These are phyloP conservation scores for Pythium folliculosum DNA, from an alignment of 352 stramenopile species.

Conservation along the genomic window DNA sequence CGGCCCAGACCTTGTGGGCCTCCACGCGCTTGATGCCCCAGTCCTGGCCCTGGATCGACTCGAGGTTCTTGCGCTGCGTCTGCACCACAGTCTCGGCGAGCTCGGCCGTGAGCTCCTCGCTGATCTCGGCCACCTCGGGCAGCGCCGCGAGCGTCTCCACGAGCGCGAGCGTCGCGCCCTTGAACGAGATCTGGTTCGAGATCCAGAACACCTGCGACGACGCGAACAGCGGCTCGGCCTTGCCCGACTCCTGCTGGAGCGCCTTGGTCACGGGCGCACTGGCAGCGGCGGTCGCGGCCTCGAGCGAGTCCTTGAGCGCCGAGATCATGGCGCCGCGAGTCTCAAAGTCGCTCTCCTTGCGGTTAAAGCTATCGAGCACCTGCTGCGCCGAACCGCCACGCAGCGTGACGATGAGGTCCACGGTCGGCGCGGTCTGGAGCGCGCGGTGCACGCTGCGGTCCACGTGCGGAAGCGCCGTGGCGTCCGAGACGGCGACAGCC, in stretches of 20 bases:
- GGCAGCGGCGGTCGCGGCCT: constrained; percentile 7
- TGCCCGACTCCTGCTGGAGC: constrained; percentile 16
- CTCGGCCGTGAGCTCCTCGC: constrained; percentile 24
- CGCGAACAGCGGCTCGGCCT: constrained; percentile 15
- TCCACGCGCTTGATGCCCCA: constrained; percentile 14
- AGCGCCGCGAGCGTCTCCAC: constrained; percentile 29
- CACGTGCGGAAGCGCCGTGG: constrained; percentile 9
- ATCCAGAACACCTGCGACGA: constrained; percentile 35
- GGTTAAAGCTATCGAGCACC: constrained; percentile 18
- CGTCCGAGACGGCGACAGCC: neutral
- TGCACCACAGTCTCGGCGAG: neutral
- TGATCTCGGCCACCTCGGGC: constrained; percentile 16
- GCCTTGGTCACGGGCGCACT: constrained; percentile 17
- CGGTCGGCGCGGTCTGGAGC: constrained; percentile 18
- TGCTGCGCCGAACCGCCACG: constrained; percentile 12
- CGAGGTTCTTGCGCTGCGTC: neutral
- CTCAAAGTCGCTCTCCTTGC: constrained; percentile 11
- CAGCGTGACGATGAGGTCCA: constrained; percentile 33
- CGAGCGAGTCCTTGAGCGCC: constrained; percentile 20
- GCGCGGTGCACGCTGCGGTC: constrained; percentile 29
- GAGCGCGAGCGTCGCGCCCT: constrained; percentile 29
- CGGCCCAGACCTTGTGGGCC: constrained; percentile 32
- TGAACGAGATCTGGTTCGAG: constrained; percentile 32
- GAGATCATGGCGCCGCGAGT: constrained; percentile 22
- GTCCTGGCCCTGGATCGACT: constrained; percentile 15